Percentiles rank a stretch among this genome's conserved stretches.
These are phyloP conservation scores for Spiraea crenata DNA, from an alignment of 331 rosid species.

Conservation along the genomic window DNA sequence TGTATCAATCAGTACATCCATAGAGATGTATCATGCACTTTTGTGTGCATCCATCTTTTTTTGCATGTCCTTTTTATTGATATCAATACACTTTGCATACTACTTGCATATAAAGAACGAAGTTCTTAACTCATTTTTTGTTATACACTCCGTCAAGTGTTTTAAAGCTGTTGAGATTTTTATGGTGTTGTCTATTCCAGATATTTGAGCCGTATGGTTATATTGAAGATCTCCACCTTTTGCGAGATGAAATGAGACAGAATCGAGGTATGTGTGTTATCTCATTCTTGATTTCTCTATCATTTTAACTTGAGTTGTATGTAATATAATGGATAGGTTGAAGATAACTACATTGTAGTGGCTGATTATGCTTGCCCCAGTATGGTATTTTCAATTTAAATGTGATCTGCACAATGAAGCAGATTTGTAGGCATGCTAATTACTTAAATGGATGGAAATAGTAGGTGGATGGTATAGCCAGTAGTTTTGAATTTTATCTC, in stretches of 20 bases:
- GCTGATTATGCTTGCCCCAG: not conserved
- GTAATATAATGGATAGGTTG: not conserved
- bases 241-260: slow-evolving; percentile 43
- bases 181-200: slow-evolving; percentile 41
- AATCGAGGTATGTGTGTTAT: slow-evolving; percentile 61
- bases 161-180: not conserved
- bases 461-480: slow-evolving; percentile 8
- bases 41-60: not conserved
- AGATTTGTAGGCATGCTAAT: not conserved
- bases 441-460: not conserved
- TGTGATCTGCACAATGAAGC: not conserved
- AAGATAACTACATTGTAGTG: not conserved
- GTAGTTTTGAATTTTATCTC: slow-evolving; percentile 11
- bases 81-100: not conserved
- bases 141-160: not conserved
- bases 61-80: not conserved
- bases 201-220: slow-evolving; percentile 78
- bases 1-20: not conserved
- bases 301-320: slow-evolving; percentile 1
- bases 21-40: not conserved
- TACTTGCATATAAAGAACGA: not conserved
- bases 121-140: not conserved
- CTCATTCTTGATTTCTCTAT: slow-evolving; percentile 25
- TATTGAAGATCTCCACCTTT: slow-evolving; percentile 65
- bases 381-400: not conserved